Conservation (phyloP, 331 rosid genomes). For the Acacia pycnantha region DNA sequence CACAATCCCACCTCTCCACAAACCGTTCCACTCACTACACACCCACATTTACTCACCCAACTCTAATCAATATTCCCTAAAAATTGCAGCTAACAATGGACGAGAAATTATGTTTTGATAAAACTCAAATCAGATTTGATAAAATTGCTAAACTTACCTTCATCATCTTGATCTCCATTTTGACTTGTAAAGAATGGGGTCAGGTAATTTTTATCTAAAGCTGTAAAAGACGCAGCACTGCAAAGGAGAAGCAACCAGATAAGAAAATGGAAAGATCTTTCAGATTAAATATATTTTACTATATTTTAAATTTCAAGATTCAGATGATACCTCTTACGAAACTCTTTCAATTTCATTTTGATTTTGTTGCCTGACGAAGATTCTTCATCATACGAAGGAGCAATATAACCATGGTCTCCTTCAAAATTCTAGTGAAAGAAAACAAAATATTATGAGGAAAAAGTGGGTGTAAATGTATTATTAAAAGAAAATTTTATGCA, state of each 20-base stretch:
- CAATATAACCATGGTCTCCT: slow-evolving; percentile 54
- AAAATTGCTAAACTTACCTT: slow-evolving; percentile 25
- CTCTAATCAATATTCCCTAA: background rate
- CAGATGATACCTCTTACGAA: slow-evolving; percentile 63
- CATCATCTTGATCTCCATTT: slow-evolving; percentile 59
- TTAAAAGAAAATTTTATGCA: background rate
- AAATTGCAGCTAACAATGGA: background rate
- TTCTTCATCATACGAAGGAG: slow-evolving; percentile 62
- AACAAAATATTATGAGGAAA: slow-evolving; percentile 10
- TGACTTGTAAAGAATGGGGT: slow-evolving; percentile 88
- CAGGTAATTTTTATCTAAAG: slow-evolving; percentile 75
- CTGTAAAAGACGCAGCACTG: slow-evolving; percentile 76
- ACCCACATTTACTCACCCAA: background rate
- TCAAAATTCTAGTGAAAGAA: slow-evolving; percentile 47
- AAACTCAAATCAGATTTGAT: background rate
- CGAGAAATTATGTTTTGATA: background rate
- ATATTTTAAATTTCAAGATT: background rate
- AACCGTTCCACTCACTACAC: background rate
- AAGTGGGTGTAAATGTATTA: background rate
- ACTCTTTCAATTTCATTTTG: slow-evolving; percentile 76
- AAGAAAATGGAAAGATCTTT: background rate
- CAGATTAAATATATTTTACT: background rate
- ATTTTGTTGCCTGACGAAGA: slow-evolving; percentile 64
- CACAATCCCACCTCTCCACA: background rate
- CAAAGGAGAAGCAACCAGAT: slow-evolving; percentile 30